These are phyloP conservation scores for Hortaea sp. DNA, from an alignment of 2,329 filamentous ascomycete species.

Conservation along the genomic window DNA sequence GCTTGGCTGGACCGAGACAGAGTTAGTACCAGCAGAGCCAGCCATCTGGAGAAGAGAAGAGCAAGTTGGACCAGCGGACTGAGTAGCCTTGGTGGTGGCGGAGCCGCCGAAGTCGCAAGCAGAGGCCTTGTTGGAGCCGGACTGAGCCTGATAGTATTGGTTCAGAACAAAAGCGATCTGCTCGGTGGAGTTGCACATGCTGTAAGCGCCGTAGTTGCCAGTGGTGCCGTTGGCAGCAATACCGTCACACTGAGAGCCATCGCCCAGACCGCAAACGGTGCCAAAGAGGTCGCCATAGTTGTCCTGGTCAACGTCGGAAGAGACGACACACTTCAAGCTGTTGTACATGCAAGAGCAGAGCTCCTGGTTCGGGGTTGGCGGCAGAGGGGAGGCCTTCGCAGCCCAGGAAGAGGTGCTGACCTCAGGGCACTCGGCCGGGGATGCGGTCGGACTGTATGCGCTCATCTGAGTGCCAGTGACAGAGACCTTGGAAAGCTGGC, in stretches of 20 bases:
- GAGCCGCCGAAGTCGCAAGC: slow-evolving; percentile 66
- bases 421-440: slow-evolving; percentile 59
- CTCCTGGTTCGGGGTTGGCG: slow-evolving; percentile 66
- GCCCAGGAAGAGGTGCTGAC: slow-evolving; percentile 53
- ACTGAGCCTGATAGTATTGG: slow-evolving; percentile 55
- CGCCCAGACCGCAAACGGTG: slow-evolving; percentile 54
- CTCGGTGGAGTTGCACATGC: slow-evolving; percentile 61
- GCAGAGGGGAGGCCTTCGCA: slow-evolving; percentile 56
- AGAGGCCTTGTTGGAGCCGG: slow-evolving; percentile 32
- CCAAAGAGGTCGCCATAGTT: slow-evolving; percentile 61
- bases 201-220: slow-evolving; percentile 66
- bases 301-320: slow-evolving; percentile 45
- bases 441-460: slow-evolving; percentile 66
- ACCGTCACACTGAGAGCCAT: slow-evolving; percentile 49
- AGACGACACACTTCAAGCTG: slow-evolving; percentile 60
- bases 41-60: slow-evolving; percentile 50
- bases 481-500: slow-evolving; percentile 56
- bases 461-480: slow-evolving; percentile 56
- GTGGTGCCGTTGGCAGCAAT: slow-evolving; percentile 57
- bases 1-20: slow-evolving; percentile 40
- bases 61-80: slow-evolving; percentile 45
- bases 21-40: slow-evolving; percentile 49
- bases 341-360: slow-evolving; percentile 82
- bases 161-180: slow-evolving; percentile 67
- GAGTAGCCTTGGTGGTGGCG: slow-evolving; percentile 45